Base-by-base conservation (phyloP, 2,329 filamentous ascomycete species). In the Helminthosporium solani region DNA sequence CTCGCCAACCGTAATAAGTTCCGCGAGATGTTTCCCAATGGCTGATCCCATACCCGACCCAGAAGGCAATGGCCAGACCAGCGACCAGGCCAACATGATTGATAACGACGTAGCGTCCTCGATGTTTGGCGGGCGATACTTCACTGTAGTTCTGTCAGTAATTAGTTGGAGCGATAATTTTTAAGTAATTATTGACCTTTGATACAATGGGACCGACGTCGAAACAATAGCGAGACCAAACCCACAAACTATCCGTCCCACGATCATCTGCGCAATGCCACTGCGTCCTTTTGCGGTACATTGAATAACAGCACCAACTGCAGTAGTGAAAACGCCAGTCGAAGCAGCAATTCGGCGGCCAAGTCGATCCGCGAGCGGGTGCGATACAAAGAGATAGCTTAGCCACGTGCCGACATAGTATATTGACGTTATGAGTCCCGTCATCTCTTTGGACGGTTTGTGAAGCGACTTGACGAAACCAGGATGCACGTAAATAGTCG, bases 81-180 rank as follows among this genome's bases (percentile, higher is more conserved):
- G 73, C 72, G 19, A 83, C 75, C 47, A 83, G 77, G 2, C 81
- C 80, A 35, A 82, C 73, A 42, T 83, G 80, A 54, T 83, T 83
- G 63, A 83, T 72, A 8, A 82, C 78, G 1, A 83, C 79, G 47
- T 79, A 79, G 49, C 73, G 73, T 2, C 81, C 80, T 7, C 80
- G 72, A 46, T 80, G 70, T 11, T 69, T 71, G 0, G 79, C 77
- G 0, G 80, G 79, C 0, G 79, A 71, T 16, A 83, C 73, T 58
- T 83, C 80, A 56, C 79, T 81, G 28, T 5, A 20, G 3, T n/a
- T 15, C 18, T 12, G 15, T 53, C 31, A 51, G 9, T 8, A 30
- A 33, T 16, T 30, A 8, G 23, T 1, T 18, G 7, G 11, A 16
- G n/a, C 40, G 7, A 4, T 8, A 21, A 7, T 20, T 33, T n/a